Evolutionary conservation across 306 rosid species (phyloP), one percentile per base, ranked within the genome.

Genomic region (Comarum palustre): DNA sequence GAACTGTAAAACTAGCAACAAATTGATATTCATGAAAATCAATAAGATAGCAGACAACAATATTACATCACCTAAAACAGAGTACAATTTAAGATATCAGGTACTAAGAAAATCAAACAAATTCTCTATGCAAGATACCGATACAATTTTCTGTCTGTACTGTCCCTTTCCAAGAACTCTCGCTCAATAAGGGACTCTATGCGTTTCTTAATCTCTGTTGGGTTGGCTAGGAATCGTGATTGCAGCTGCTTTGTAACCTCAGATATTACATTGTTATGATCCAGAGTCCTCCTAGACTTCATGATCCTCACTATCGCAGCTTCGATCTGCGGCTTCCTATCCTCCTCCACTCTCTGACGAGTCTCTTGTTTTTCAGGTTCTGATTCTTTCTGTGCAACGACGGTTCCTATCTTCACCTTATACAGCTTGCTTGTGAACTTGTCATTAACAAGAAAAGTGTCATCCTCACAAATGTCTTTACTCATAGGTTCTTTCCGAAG

Each of bases 291-390:
- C 78, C 98, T 81, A 0, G 95, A 84, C 66, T 92, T 92, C 98
- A 92, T 92, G 70, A 90, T 92, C 86, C 96, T 81, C 55, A 90
- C 96, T 52, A 90, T 75, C 0, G 96, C 92, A 25, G 96, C 94
- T 54, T 92, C 98, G 14, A 92, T 92, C 81, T 88, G 95, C 20
- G 91, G 92, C 82, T 88, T 92, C 83, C 91, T 75, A 77, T 92
- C 95, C 81, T 88, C 92, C 81, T 90, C 96, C 74, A 92, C 92
- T 81, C 90, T 84, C 73, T 90, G 95, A 11, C 92, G 84, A 8
- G 96, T 92, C 75, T 92, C 96, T 75, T 78, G 92, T 42, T 87
- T 92, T 80, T 92, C 98, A 0, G 92, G 96, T 68, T 92, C 96
- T 1, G 92, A 84, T 66, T 92, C 96, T 77, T 88, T 90, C 47